Percentiles rank a stretch among this genome's conserved stretches.
Conservation (phyloP, 164 flowering plant species). For the Magnolia officinalis region DNA sequence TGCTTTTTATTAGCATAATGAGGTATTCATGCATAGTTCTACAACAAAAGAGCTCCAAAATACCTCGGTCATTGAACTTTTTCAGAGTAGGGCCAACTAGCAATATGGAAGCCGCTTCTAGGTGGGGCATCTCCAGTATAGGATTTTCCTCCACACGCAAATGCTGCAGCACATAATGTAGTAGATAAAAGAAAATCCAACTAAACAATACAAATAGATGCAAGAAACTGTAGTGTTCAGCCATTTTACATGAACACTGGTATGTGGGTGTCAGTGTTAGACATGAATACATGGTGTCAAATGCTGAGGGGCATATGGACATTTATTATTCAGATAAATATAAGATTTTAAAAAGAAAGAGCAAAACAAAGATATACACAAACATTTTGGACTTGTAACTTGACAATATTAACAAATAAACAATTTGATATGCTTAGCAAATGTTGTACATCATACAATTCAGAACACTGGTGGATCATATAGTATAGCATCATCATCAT, state of each 20-base stretch:
- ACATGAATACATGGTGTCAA: background rate
- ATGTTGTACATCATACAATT: no score
- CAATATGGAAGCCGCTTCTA: slow-evolving; percentile 95
- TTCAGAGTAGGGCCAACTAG: slow-evolving; percentile 92
- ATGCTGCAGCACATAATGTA: slow-evolving; percentile 52
- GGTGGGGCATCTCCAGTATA: slow-evolving; percentile 86
- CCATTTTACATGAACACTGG: background rate
- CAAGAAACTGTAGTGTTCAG: background rate
- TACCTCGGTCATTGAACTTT: slow-evolving; percentile 97
- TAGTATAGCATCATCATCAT: background rate
- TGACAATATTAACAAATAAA: background rate
- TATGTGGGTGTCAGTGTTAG: background rate
- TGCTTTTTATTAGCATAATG: background rate
- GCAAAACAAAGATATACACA: background rate
- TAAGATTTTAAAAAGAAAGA: background rate
- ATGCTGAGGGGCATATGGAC: background rate
- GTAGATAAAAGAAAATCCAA: background rate
- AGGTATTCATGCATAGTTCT: background rate
- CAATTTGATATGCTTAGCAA: background rate
- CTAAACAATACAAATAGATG: background rate
- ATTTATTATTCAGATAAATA: background rate
- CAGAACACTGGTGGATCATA: background rate
- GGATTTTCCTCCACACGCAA: slow-evolving; percentile 98
- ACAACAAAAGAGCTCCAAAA: background rate
- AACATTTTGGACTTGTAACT: background rate